A percentile compares a stretch with the other conserved stretches of the same genome.
These are phyloP conservation scores for Podaxis pistillaris DNA, from an alignment of 768 basidiomycete genomes.

Conservation along the genomic window DNA sequence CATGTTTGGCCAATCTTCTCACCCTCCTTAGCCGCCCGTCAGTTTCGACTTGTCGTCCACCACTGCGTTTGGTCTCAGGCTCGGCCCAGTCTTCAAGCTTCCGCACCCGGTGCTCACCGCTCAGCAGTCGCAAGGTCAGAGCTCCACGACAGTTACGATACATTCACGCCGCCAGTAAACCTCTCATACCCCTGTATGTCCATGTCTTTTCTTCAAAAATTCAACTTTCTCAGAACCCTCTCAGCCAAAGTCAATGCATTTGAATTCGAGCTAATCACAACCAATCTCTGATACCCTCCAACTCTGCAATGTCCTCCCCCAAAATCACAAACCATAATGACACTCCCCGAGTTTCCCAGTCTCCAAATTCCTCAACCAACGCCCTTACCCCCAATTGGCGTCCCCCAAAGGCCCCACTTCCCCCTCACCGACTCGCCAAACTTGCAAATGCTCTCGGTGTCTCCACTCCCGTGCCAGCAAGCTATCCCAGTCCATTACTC, in stretches of 20 bases:
- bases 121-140: too few relatives aligned
- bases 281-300: background rate
- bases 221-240: background rate
- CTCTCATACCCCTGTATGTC: too few relatives aligned
- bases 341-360: slow-evolving; percentile 25
- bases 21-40: background rate
- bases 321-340: slow-evolving; percentile 19
- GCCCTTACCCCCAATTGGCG: slow-evolving; percentile 47
- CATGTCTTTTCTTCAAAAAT: too few relatives aligned
- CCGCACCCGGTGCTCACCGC: too few relatives aligned
- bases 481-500: slow-evolving; percentile 25
- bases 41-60: background rate
- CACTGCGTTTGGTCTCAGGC: background rate
- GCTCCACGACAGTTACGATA: background rate
- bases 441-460: slow-evolving; percentile 86
- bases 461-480: slow-evolving; percentile 65
- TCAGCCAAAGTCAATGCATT: background rate
- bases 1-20: slow-evolving; percentile 10
- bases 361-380: slow-evolving; percentile 20
- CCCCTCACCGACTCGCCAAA: slow-evolving; percentile 77
- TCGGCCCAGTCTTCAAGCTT: too few relatives aligned
- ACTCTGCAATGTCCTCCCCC: too few relatives aligned
- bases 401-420: slow-evolving; percentile 67
- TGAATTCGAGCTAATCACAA: background rate
- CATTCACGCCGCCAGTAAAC: background rate